Evolutionary conservation across 371 early-diverging fungal species (phyloP).

Genomic region (Batkoa obscura): DNA sequence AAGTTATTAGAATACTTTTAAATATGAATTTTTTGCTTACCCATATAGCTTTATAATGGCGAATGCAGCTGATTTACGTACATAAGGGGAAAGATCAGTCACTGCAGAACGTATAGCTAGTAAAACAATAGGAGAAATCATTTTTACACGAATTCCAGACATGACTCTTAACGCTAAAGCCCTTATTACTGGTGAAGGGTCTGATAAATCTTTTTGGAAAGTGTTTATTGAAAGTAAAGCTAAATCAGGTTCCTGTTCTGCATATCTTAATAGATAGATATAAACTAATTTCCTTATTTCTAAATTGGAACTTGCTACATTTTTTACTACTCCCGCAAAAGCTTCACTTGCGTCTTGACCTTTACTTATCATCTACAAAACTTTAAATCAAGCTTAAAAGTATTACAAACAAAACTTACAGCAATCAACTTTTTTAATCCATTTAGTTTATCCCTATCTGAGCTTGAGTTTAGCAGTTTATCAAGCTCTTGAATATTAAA

Average conservation of each 20-base stretch:
- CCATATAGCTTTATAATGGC: constrained; percentile 74
- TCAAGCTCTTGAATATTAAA: constrained; percentile 59
- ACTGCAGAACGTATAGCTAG: constrained; percentile 71
- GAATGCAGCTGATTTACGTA: constrained; percentile 80
- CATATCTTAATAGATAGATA: constrained; percentile 81
- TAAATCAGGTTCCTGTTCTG: constrained; percentile 86
- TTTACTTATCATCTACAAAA: constrained; percentile 53
- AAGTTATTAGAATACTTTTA: constrained; percentile 10
- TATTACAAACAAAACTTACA: no score
- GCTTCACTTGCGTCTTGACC: constrained; percentile 81
- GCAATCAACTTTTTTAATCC: constrained; percentile 79
- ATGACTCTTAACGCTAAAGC: constrained; percentile 89
- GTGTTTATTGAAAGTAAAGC: constrained; percentile 88
- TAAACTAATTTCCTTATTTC: constrained; percentile 88
- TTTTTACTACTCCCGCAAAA: constrained; percentile 92
- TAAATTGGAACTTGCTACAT: constrained; percentile 74
- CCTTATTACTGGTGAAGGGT: constrained; percentile 75
- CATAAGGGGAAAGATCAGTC: constrained; percentile 77
- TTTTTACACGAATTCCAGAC: constrained; percentile 80
- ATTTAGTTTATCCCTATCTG: constrained; percentile 79
- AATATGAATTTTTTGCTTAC: constrained; percentile 15
- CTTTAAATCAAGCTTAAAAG: no score
- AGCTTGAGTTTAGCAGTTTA: constrained; percentile 54
- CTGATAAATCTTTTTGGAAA: constrained; percentile 88
- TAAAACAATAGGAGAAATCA: constrained; percentile 75